phyloP scores from a whole-genome alignment of 257 asterid genomes.

The Gynochthodes officinalis region DNA sequence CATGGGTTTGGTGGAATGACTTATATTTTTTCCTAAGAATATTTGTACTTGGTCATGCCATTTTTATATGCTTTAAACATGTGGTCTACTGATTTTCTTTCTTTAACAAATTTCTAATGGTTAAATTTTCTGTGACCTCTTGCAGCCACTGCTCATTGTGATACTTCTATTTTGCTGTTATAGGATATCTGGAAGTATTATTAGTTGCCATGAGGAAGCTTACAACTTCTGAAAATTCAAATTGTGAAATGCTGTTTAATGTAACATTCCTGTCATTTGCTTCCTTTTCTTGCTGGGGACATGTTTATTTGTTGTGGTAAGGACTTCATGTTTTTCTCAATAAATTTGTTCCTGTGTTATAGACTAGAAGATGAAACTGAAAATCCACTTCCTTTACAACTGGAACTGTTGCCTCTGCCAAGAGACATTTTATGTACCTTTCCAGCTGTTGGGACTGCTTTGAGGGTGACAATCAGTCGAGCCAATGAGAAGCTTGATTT shows the following conservation, averaged over 20 bases:
- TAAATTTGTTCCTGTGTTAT: slow-evolving; percentile 23
- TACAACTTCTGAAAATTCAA: neutral
- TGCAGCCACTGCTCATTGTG: neutral
- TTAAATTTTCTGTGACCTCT: neutral
- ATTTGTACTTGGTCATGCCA: too few species aligned
- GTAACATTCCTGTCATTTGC: neutral
- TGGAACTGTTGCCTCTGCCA: slow-evolving; percentile 50
- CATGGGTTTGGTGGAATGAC: neutral
- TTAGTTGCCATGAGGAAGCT: neutral
- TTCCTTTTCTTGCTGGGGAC: too few species aligned
- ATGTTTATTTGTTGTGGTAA: too few species aligned
- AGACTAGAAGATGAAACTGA: slow-evolving; percentile 69
- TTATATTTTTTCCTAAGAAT: neutral
- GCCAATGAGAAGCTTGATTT: slow-evolving; percentile 45
- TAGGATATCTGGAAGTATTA: neutral
- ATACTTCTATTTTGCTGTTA: neutral
- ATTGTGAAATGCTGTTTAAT: neutral
- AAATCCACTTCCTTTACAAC: slow-evolving; percentile 59
- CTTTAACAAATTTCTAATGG: neutral
- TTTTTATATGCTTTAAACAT: neutral
- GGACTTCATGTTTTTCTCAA: neutral
- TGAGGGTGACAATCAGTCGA: slow-evolving; percentile 54
- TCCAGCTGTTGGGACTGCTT: slow-evolving; percentile 72
- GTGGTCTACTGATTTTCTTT: neutral
- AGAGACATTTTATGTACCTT: slow-evolving; percentile 66